Conservation (phyloP, 139 green algal species). For the Chlamydomonas eustigma region DNA sequence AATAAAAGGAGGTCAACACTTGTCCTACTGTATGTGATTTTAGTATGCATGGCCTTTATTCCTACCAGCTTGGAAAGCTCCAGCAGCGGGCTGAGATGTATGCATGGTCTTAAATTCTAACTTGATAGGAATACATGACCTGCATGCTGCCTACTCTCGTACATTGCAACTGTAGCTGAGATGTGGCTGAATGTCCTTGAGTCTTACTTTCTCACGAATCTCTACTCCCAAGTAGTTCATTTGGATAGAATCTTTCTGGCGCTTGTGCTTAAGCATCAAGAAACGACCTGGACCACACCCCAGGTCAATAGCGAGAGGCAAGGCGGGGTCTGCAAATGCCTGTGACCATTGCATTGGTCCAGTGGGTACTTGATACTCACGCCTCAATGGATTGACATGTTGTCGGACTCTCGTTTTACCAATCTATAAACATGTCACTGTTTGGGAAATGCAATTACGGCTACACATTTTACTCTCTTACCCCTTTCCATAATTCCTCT, state of each 20-base stretch:
- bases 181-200: too few species aligned
- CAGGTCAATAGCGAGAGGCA: slow-evolving; percentile 77
- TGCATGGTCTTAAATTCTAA: too few species aligned
- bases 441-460: neutral
- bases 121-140: too few species aligned
- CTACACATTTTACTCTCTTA: too few species aligned
- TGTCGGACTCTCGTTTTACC: slow-evolving; percentile 63
- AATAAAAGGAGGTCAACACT: neutral
- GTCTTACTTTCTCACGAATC: slow-evolving; percentile 62
- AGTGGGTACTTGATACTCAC: slow-evolving; percentile 33
- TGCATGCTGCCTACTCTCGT: too few species aligned
- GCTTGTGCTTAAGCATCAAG: slow-evolving; percentile 12
- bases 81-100: too few species aligned
- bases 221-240: slow-evolving; percentile 80
- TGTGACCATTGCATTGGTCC: slow-evolving; percentile 45
- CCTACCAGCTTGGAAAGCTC: too few species aligned
- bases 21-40: neutral
- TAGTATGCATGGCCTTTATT: too few species aligned
- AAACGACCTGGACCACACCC: slow-evolving; percentile 73
- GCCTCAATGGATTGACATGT: slow-evolving; percentile 79
- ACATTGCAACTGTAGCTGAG: too few species aligned
- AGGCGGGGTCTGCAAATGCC: slow-evolving; percentile 41
- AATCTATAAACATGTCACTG: neutral
- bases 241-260: neutral
- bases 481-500: slow-evolving; percentile 33